Base-by-base conservation (phyloP, 805 yeast species). In the Kazachstania viticola region DNA sequence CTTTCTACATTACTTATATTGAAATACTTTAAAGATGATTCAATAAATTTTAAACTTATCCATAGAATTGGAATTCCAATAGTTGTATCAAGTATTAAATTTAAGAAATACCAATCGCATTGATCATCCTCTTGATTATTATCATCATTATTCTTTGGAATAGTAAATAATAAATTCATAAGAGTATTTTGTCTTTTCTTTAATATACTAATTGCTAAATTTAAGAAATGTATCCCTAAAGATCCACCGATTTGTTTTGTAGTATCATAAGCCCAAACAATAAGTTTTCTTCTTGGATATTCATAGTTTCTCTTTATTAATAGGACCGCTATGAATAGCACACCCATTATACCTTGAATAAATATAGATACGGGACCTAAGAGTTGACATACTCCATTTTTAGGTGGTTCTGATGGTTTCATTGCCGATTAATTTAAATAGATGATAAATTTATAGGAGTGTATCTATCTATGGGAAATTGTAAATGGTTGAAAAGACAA, bases 101-200 rank as follows among this genome's bases (percentile, higher is more conserved):
- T 88, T 33, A 91, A 62, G 49, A 88, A 88, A 60, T 91, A 88
- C 91, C 95, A 91, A 44, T 83, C 88, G 56, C 97, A 91, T 6
- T 95, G 94, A 39, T 76, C 77, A 30, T 68, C 71, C 23, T 61
- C 68, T 4, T 51, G 60, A n/a, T 51, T 60, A 23, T 55, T 56
- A 28, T 44, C 37, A 32, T 33, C 37, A 17, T 38, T 17, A 14
- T 21, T 21, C 5, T 17, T 15, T 3, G 17, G n/a, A 17, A 14
- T 4, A 21, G 13, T 21, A 14, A 23, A 8, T 5, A 19, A 14
- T 22, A 37, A 5, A 3, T 19, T 12, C 13, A 42, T 12, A 9
- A 36, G 19, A 2, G 26, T 32, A 2, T 58, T 52, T 17, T 55
- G 40, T 34, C 52, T 62, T 9, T 65, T 64, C 33, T 57, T 54